Conservation (phyloP, 2,329 filamentous ascomycete genomes). For the Aschersonia sp. region DNA sequence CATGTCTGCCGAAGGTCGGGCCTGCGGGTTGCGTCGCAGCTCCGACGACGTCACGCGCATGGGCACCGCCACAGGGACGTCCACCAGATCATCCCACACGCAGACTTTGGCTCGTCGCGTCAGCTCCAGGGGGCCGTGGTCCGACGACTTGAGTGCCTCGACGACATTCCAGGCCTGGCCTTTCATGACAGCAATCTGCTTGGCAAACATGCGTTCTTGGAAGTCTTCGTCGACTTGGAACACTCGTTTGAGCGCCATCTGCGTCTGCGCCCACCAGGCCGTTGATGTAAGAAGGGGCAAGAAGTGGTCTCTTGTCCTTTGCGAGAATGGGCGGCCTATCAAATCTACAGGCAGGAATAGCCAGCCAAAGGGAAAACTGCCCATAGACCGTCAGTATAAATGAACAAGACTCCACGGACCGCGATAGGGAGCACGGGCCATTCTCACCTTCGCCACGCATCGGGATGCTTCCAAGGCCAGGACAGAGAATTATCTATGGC, state of each 20-base stretch:
- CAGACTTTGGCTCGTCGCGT: conserved; percentile 83
- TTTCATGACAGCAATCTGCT: conserved; percentile 97
- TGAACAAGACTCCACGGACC: too few relatives aligned
- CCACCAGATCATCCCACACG: conserved; percentile 95
- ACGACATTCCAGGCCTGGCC: conserved; percentile 99
- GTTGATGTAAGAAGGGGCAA: conserved; percentile 90
- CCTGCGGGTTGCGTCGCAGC: conserved; percentile 49
- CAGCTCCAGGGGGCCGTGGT: conserved; percentile 87
- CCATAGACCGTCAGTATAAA: too few relatives aligned
- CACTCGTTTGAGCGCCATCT: conserved; percentile 67
- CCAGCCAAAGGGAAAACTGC: conserved; percentile 96
- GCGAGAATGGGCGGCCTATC: conserved; percentile 90
- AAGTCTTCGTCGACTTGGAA: conserved; percentile 93
- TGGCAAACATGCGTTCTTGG: conserved; percentile 97
- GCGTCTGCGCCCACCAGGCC: conserved; percentile 93
- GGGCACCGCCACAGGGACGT: conserved; percentile 86
- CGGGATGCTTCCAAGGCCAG: conserved; percentile 98
- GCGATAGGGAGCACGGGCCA: neutral
- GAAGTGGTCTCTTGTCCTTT: conserved; percentile 87
- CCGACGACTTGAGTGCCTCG: conserved; percentile 81
- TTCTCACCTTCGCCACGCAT: conserved; percentile 55
- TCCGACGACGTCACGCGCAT: conserved; percentile 78
- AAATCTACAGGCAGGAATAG: conserved; percentile 92
- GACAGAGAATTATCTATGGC: conserved; percentile 97
- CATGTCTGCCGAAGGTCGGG: conserved; percentile 40